Evolutionary conservation across 2,329 filamentous ascomycete species (phyloP), one percentile per base, ranked within the genome.

Genomic region (Aspergillus chevalieri): DNA sequence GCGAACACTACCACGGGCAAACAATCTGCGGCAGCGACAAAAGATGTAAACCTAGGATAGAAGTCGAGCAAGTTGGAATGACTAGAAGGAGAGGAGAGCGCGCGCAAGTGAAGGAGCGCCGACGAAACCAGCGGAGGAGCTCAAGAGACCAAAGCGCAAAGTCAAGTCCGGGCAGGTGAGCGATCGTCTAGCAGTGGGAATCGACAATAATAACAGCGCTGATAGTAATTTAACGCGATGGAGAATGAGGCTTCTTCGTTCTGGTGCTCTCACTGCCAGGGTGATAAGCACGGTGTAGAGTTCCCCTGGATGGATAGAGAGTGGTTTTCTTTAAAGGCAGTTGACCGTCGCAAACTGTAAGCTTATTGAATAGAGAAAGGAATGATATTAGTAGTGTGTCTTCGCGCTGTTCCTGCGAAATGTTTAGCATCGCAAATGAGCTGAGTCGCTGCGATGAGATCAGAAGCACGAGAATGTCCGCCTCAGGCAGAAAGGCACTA

Each of bases 61-160:
- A 26, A 26, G 3, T 30, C 26, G 26, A 30, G 26, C 14, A 36
- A 36, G 34, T n/a, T 17, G 15, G 10, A 36, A 4, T 36, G 34
- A 30, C 14, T 8, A 22, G 30, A 48, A 30, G 47, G 44, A 48
- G 42, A 42, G 30, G 36, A 26, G 39, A 47, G n/a, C 33, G 9
- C 26, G 26, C 26, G 26, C 34, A 51, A 43, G 30, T 30, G 26
- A 54, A 50, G 45, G 49, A 39, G 48, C 38, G 49, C 47, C 41
- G 41, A 33, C 17, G 36, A 51, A 50, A 53, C 45, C 47, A 44
- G 49, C 26, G 26, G 15, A 36, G 34, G 15, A n/a, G 14, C 34
- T 36, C 8, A n/a, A 36, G 34, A n/a, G 34, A 36, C 34, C 34
- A 36, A 36, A 36, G 34, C 34, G 34, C 34, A 7, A 17, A 17